phyloP scores from a whole-genome alignment of 2,329 filamentous ascomycete genomes.

The Triangularia setosa region DNA sequence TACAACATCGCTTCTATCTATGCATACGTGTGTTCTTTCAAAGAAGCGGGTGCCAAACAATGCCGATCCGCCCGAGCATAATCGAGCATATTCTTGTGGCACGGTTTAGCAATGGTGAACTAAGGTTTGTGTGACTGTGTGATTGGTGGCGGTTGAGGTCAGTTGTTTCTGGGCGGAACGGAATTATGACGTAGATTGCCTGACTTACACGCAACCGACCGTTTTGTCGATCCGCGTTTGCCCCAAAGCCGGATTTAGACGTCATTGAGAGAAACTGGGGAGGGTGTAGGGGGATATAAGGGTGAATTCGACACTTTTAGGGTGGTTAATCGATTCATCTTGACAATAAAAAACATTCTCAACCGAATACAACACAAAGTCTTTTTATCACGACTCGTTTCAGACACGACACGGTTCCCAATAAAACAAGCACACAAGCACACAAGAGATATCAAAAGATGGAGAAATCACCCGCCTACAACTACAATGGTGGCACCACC shows the following conservation, averaged over 20 bases:
- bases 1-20: background rate
- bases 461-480: background rate
- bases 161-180: background rate
- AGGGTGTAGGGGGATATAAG: background rate
- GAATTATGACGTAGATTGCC: background rate
- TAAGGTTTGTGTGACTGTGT: background rate
- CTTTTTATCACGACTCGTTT: background rate
- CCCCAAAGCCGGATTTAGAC: background rate
- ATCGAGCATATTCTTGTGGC: background rate
- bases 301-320: background rate
- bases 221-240: background rate
- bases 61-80: background rate
- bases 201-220: background rate
- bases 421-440: background rate
- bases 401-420: background rate
- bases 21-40: too few relatives aligned
- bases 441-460: background rate
- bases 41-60: background rate
- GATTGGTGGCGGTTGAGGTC: background rate
- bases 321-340: background rate
- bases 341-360: background rate
- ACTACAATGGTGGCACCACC: background rate
- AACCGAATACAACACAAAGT: background rate
- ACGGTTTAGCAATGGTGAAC: background rate
- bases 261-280: background rate